Evolutionary conservation across 345 rosid genomes (phyloP).

Genomic region (Toxicodendron radicans): DNA sequence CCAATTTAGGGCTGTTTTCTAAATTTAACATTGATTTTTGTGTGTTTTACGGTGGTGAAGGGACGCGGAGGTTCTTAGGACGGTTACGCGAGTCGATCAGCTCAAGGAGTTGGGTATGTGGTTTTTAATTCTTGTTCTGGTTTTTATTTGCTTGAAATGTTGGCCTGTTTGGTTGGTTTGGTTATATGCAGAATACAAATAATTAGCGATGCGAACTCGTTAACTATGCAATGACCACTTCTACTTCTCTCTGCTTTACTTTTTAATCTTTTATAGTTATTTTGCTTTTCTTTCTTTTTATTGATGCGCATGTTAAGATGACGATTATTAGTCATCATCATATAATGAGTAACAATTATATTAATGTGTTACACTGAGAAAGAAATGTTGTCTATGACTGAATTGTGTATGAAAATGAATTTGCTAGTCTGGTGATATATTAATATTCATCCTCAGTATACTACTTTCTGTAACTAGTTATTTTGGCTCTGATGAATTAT

Average conservation of each 20-base stretch:
- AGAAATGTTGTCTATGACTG: background rate
- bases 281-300: background rate
- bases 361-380: background rate
- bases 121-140: background rate
- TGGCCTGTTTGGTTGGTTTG: background rate
- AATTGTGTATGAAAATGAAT: background rate
- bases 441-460: too few relatives aligned
- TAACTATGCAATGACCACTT: background rate
- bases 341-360: background rate
- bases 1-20: too few relatives aligned
- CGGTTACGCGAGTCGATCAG: constrained; percentile 76
- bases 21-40: background rate
- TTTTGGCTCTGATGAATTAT: background rate
- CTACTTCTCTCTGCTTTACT: background rate
- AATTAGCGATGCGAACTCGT: background rate
- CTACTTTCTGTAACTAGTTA: too few relatives aligned
- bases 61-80: constrained; percentile 79
- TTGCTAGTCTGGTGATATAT: background rate
- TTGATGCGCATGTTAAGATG: background rate
- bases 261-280: background rate
- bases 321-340: background rate
- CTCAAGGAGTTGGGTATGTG: constrained; percentile 78
- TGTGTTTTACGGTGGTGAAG: constrained; percentile 32
- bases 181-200: background rate
- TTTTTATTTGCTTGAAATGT: background rate